A percentile compares a stretch with the other conserved stretches of the same genome.
These are phyloP conservation scores for Phytophthora aleatoria DNA, from an alignment of 352 stramenopile species.

Conservation along the genomic window DNA sequence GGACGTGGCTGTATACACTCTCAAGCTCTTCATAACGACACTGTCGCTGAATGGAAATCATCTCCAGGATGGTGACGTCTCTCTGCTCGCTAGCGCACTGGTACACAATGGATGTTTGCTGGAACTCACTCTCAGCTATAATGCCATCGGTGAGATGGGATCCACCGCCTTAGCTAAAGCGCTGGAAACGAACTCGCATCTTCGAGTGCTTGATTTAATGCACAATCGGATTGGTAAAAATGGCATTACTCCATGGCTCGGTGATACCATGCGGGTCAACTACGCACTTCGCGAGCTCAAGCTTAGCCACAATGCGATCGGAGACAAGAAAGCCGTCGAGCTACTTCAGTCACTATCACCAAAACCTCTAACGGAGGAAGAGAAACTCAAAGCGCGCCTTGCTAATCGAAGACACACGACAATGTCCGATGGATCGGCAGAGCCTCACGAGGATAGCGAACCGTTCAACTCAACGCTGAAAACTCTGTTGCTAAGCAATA, in stretches of 20 bases:
- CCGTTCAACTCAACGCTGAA: conserved; percentile 65
- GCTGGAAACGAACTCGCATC: conserved; percentile 42
- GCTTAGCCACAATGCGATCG: conserved; percentile 75
- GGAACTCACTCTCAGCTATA: conserved; percentile 77
- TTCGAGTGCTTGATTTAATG: conserved; percentile 61
- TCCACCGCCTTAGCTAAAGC: conserved; percentile 61
- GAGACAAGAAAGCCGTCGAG: conserved; percentile 55
- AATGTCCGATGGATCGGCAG: conserved; percentile 16
- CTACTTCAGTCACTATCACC: conserved; percentile 54
- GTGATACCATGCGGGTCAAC: conserved; percentile 60
- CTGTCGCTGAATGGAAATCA: conserved; percentile 75
- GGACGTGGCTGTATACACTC: not conserved
- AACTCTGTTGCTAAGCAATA: conserved; percentile 62
- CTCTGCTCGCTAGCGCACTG: conserved; percentile 56
- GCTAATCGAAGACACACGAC: conserved; percentile 30
- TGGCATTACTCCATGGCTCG: conserved; percentile 67
- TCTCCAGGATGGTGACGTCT: conserved; percentile 57
- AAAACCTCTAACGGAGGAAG: conserved; percentile 47
- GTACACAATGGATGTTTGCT: conserved; percentile 52
- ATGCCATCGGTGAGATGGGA: conserved; percentile 54
- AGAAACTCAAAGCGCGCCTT: conserved; percentile 60
- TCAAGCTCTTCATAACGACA: conserved; percentile 58
- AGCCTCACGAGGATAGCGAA: conserved; percentile 27
- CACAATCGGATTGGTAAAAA: conserved; percentile 73
- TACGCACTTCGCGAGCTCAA: conserved; percentile 50